Base-by-base conservation (phyloP, 805 yeast genomes). In the Schwanniomyces sp. region DNA sequence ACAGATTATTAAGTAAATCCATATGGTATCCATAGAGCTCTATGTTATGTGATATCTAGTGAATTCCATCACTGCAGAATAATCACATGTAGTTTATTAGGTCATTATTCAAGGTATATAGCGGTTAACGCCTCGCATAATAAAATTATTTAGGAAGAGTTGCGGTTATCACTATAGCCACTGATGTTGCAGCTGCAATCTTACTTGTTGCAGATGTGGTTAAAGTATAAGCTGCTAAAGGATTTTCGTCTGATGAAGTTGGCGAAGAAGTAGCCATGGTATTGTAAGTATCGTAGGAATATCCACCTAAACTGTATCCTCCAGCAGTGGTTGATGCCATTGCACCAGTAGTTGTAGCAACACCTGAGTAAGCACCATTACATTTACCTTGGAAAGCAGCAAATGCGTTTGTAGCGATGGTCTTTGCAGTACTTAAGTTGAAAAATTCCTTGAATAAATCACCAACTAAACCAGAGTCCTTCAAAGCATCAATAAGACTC, bases 361-460 rank as follows among this genome's bases (percentile, higher is more conserved):
- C 28, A 25, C 54, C 48, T 7, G 54, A 21, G 24, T 3, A 4
- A 21, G 24, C 24, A 2, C 43, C 41, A 17, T 54, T 46, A 56
- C 72, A 64, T 40, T 55, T 51, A 34, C 76, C 74, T 21, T 67
- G 63, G 48, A 62, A 63, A 2, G 75, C 76, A 21, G 71, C 68
- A 47, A 71, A 61, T 1, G 75, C 72, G 41, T 68, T 70, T 41
- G 63, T 55, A 18, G 62, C 59, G 34, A 72, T 68, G 14, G 69
- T 66, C 37, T 60, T 43, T 50, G 70, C 63, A 40, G 74, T 72
- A 37, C 57, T 44, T 38, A 64, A 54, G 43, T 62, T 66, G 47
- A 69, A 60, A 43, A 72, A 54, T 44, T 69, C 63, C 45, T 62
- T 56, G 49, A 72, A 56, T 49, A 72, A 69, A 47, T 58, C 58